Conservation (phyloP, 164 flowering plant species). For the Tinospora cordifolia region DNA sequence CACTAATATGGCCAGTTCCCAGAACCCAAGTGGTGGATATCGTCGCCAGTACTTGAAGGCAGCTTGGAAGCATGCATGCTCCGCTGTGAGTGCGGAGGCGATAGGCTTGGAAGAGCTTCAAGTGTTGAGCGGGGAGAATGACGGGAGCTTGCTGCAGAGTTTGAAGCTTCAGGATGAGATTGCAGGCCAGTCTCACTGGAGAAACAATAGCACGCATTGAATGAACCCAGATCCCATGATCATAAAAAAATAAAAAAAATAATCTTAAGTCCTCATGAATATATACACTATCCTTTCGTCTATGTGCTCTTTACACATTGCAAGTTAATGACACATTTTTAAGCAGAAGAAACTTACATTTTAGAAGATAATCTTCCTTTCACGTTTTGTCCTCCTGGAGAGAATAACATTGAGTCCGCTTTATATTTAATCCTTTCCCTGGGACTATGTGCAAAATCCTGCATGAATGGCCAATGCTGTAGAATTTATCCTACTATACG, state of each 20-base stretch:
- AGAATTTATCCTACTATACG: background rate
- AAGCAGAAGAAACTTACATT: slow-evolving; percentile 12
- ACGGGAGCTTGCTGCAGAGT: slow-evolving; percentile 24
- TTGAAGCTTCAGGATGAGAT: slow-evolving; percentile 32
- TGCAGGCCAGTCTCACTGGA: slow-evolving; percentile 37
- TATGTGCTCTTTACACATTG: background rate
- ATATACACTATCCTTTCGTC: background rate
- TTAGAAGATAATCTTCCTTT: slow-evolving; percentile 13
- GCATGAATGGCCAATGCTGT: slow-evolving; percentile 2
- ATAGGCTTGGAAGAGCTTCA: slow-evolving; percentile 32
- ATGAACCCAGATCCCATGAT: slow-evolving; percentile 24
- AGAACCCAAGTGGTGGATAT: slow-evolving; percentile 6
- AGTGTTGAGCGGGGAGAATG: slow-evolving; percentile 44
- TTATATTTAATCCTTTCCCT: slow-evolving; percentile 18
- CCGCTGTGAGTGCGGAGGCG: slow-evolving; percentile 26
- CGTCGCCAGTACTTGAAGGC: slow-evolving; percentile 12
- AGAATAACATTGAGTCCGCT: slow-evolving; percentile 12
- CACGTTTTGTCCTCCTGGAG: slow-evolving; percentile 9
- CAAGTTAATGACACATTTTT: background rate
- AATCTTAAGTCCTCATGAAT: background rate
- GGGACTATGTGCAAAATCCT: slow-evolving; percentile 21
- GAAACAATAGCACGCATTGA: slow-evolving; percentile 29
- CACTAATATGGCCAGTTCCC: slow-evolving; percentile 2
- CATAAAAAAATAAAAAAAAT: slow-evolving; percentile 9
- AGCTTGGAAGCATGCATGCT: slow-evolving; percentile 12